These are phyloP conservation scores for Mycocentrospora acerina DNA, from an alignment of 2,329 filamentous ascomycete species.

Conservation along the genomic window DNA sequence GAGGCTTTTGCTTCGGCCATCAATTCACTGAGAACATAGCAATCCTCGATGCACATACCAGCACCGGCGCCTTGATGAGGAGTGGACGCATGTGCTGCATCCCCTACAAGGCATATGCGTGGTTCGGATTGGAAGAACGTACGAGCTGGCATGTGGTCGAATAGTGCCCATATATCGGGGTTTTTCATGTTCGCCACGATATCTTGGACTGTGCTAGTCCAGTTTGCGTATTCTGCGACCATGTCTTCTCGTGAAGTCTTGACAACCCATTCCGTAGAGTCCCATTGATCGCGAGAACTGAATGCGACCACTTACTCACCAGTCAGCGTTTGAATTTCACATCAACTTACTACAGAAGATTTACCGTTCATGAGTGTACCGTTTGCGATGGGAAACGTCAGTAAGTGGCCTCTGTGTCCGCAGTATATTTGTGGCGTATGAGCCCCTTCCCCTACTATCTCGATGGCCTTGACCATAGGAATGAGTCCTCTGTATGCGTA, in stretches of 20 bases:
- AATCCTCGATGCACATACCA: conserved; percentile 58
- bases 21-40: conserved; percentile 46
- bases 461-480: conserved; percentile 57
- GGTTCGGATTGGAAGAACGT: conserved; percentile 40
- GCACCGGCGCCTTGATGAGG: conserved; percentile 57
- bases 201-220: conserved; percentile 17
- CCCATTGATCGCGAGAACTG: conserved; percentile 22
- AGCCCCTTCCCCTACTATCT: conserved; percentile 53
- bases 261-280: conserved; percentile 26
- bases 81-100: conserved; percentile 59
- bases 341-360: background rate
- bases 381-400: conserved; percentile 64
- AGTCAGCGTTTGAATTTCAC: conserved; percentile 46
- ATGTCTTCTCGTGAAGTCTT: conserved; percentile 28
- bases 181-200: conserved; percentile 45
- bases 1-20: conserved; percentile 24
- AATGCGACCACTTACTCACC: conserved; percentile 30
- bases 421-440: conserved; percentile 58
- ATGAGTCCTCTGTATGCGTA: conserved; percentile 65
- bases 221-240: conserved; percentile 27
- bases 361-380: conserved; percentile 56
- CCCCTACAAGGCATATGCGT: conserved; percentile 52
- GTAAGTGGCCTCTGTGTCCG: conserved; percentile 58
- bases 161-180: conserved; percentile 51
- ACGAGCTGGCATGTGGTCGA: conserved; percentile 48